These are phyloP conservation scores for Apiospora sp. DNA, from an alignment of 2,329 filamentous ascomycete genomes.

Conservation along the genomic window DNA sequence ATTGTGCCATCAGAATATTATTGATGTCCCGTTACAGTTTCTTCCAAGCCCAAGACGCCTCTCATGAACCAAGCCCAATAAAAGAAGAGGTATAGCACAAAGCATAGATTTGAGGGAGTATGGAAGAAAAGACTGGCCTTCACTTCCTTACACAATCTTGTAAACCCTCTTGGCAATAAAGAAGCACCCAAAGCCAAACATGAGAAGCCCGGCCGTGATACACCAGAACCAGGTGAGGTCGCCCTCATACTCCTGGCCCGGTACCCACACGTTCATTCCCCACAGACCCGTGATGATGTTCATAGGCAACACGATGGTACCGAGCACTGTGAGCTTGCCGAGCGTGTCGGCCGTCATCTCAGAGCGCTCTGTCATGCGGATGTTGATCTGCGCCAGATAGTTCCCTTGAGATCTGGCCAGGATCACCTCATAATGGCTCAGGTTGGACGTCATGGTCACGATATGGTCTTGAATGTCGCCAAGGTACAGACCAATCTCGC, in stretches of 20 bases:
- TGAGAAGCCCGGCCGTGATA: conserved; percentile 76
- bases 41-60: not conserved
- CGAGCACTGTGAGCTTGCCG: conserved; percentile 92
- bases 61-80: not conserved
- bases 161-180: conserved; percentile 18
- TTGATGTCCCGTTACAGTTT: no score
- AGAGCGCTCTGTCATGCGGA: conserved; percentile 97
- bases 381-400: conserved; percentile 99
- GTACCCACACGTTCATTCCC: conserved; percentile 99
- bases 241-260: conserved; percentile 83
- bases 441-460: conserved; percentile 96
- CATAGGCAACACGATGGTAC: conserved; percentile 97
- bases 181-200: conserved; percentile 83
- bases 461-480: conserved; percentile 99
- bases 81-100: not conserved
- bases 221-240: conserved; percentile 79
- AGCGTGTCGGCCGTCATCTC: conserved; percentile 96
- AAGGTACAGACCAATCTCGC: conserved; percentile 95
- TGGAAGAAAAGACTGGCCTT: not conserved
- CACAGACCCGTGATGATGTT: conserved; percentile 98
- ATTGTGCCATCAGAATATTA: no score
- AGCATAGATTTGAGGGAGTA: not conserved
- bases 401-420: conserved; percentile 92
- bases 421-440: conserved; percentile 95
- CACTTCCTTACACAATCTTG: conserved; percentile 6